Evolutionary conservation across 2,329 filamentous ascomycete genomes (phyloP).

Genomic region (Pyricularia pennisetigena): DNA sequence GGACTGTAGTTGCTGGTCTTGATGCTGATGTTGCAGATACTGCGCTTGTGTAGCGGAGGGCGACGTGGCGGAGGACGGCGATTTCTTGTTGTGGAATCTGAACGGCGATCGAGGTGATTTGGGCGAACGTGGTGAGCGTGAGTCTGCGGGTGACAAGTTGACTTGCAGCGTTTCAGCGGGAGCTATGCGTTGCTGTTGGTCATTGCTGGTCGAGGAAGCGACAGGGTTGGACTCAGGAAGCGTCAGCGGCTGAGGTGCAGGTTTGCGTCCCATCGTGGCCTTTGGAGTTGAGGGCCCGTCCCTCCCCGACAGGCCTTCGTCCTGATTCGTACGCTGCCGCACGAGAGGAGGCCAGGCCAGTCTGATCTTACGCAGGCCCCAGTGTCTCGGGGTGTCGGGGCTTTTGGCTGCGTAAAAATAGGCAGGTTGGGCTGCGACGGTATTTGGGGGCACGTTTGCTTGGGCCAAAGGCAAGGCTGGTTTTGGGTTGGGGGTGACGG

Average conservation of each 20-base stretch:
- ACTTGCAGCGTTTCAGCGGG: conserved; percentile 21
- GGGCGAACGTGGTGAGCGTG: conserved; percentile 33
- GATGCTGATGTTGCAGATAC: conserved; percentile 3
- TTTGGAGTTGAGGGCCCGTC: background rate
- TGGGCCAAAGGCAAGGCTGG: background rate
- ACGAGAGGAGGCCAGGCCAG: conserved; percentile 18
- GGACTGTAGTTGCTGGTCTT: conserved; percentile 9
- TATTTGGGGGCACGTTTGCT: background rate
- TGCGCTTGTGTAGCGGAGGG: conserved; percentile 7
- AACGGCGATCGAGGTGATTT: conserved; percentile 34
- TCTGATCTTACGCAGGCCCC: conserved; percentile 19
- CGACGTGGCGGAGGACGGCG: conserved; percentile 7
- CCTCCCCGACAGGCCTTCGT: conserved; percentile 1
- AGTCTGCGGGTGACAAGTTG: conserved; percentile 22
- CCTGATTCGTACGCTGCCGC: conserved; percentile 24
- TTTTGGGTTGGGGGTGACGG: background rate
- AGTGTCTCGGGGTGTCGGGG: conserved; percentile 23
- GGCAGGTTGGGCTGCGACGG: conserved; percentile 24
- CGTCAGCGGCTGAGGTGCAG: conserved; percentile 47
- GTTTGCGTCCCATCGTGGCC: conserved; percentile 44
- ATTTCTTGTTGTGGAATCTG: conserved; percentile 28
- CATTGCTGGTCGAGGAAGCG: conserved; percentile 14
- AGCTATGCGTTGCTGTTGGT: conserved; percentile 15
- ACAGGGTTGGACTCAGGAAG: conserved; percentile 29
- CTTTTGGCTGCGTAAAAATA: conserved; percentile 13